Evolutionary conservation across 2,329 filamentous ascomycete genomes (phyloP), one percentile per base, ranked within the genome.

Genomic region (Geosmithia flava): DNA sequence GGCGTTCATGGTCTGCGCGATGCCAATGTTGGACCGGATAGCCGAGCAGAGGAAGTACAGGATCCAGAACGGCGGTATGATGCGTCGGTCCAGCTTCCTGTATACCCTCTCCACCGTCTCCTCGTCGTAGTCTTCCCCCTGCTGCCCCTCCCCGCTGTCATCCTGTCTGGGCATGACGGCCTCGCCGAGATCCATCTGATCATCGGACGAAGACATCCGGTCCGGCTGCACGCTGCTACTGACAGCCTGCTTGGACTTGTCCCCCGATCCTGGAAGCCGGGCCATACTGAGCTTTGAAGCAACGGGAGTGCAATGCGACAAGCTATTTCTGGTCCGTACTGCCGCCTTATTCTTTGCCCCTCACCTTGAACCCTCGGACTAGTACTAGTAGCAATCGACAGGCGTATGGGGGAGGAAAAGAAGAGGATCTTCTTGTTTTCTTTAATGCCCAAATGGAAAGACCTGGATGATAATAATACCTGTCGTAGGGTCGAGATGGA

Each of bases 1-100:
- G 29, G 66, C 66, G 66, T 95, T 95, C 89, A 95, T 95, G 1
- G 89, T 95, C 68, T 95, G 87, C n/a, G 89, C 86, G 55, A 95
- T 81, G 52, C 88, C 88, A 54, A 95, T 87, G 65, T 94, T 95
- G 58, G 87, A 93, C 47, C 88, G 82, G 58, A 95, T 93, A 51
- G 87, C 89, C 0, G 88, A 93, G 72, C 87, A 93, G 53, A 95
- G 76, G 61, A 95, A 95, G 68, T 95, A 95, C 16, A 95, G 75
- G 16, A 83, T 64, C 89, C 89, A 95, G 65, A 95, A 91, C 29
- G 89, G 87, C 53, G 77, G 77, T 53, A 81, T 80, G 57, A 81
- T 80, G 55, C 77, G 74, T 23, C 63, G 60, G 59, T 81, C 77
- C 45, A 80, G 68, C 58, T 78, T 79, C 54, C 67, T 45, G 48